These are phyloP conservation scores for Trapa bicornis DNA, from an alignment of 345 rosid genomes.

Conservation along the genomic window DNA sequence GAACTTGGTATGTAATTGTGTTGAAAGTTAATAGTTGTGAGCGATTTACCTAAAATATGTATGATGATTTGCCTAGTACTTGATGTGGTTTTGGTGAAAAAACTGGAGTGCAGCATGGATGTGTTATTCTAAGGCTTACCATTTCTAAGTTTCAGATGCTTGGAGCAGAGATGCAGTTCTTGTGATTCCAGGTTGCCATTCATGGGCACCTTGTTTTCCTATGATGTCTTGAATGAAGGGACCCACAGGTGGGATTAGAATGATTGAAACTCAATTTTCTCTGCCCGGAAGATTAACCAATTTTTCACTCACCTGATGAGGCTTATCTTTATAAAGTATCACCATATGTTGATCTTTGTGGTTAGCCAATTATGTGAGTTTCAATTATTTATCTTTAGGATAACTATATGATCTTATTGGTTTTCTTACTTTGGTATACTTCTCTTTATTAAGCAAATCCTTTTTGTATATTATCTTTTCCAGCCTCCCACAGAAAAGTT, in stretches of 20 bases:
- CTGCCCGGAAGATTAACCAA: conserved; percentile 36
- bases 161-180: conserved; percentile 78
- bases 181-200: conserved; percentile 47
- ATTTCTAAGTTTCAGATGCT: conserved; percentile 99
- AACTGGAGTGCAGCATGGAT: conserved; percentile 50
- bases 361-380: conserved; percentile 39
- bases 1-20: conserved; percentile 52
- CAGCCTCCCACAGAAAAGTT: conserved; percentile 91
- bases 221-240: conserved; percentile 88
- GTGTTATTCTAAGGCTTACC: conserved; percentile 92
- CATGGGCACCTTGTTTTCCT: conserved; percentile 86
- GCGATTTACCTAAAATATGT: conserved; percentile 11
- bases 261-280: conserved; percentile 44
- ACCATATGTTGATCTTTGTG: conserved; percentile 44
- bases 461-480: conserved; percentile 16
- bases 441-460: conserved; percentile 18
- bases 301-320: conserved; percentile 46
- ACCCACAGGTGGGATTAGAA: conserved; percentile 94
- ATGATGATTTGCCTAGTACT: conserved; percentile 26
- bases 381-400: conserved; percentile 11
- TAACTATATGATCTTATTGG: conserved; percentile 11
- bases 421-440: conserved; percentile 3
- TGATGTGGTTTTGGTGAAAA: conserved; percentile 38
- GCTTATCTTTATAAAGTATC: conserved; percentile 43
- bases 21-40: conserved; percentile 7